These are phyloP conservation scores for Pseudozyma tsukubaensis DNA, from an alignment of 1,284 basidiomycete genomes.

Conservation along the genomic window DNA sequence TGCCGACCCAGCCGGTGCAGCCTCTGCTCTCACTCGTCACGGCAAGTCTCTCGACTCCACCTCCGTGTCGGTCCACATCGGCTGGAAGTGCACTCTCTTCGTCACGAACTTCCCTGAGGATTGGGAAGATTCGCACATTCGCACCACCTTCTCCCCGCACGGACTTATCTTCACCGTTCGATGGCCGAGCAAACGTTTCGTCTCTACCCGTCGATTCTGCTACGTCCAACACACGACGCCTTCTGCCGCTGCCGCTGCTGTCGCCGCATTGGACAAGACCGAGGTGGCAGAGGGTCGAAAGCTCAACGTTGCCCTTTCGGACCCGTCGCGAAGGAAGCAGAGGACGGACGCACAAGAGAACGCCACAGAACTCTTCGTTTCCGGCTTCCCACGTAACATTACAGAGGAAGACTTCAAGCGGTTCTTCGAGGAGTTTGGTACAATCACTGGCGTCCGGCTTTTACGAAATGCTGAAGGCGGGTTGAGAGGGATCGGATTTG, in stretches of 20 bases:
- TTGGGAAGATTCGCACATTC: slow-evolving; percentile 80
- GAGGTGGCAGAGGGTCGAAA: slow-evolving; percentile 75
- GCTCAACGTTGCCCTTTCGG: slow-evolving; percentile 86
- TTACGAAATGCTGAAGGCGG: slow-evolving; percentile 78
- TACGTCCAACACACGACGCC: slow-evolving; percentile 91
- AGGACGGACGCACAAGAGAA: slow-evolving; percentile 84
- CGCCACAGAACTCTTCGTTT: slow-evolving; percentile 84
- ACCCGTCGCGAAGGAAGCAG: slow-evolving; percentile 87
- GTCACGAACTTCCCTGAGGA: slow-evolving; percentile 94
- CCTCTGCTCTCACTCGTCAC: slow-evolving; percentile 89
- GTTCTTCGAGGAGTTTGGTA: slow-evolving; percentile 80
- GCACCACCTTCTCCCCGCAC: slow-evolving; percentile 83
- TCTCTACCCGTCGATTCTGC: slow-evolving; percentile 87
- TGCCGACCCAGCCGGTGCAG: slow-evolving; percentile 71
- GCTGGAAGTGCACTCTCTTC: slow-evolving; percentile 93
- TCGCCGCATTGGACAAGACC: slow-evolving; percentile 80
- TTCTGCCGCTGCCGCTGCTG: slow-evolving; percentile 81
- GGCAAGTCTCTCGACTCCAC: slow-evolving; percentile 78
- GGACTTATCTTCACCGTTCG: slow-evolving; percentile 92
- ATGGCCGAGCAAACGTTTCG: slow-evolving; percentile 98
- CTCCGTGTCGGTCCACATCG: slow-evolving; percentile 84
- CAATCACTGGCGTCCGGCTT: slow-evolving; percentile 82
- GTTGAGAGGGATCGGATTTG: slow-evolving; percentile 88
- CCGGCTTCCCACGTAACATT: slow-evolving; percentile 81
- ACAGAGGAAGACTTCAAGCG: slow-evolving; percentile 79